These are phyloP conservation scores for Aspergillus saccharolyticus DNA, from an alignment of 495 filamentous ascomycete genomes.

Conservation along the genomic window DNA sequence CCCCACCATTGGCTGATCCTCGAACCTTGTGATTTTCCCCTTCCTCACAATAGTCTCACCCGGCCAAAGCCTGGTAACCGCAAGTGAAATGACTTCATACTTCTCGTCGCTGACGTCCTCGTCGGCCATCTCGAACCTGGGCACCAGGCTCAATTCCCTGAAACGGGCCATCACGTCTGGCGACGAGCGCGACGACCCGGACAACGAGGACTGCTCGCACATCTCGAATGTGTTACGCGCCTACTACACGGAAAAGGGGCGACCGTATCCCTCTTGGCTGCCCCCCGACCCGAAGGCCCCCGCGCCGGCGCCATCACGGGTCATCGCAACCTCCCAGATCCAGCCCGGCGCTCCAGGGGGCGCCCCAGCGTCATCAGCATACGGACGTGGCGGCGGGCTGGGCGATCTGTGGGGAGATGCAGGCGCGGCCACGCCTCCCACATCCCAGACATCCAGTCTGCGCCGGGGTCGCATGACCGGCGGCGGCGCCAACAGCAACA, in stretches of 20 bases:
- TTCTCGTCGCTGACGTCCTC: conserved; percentile 60
- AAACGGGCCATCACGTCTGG: conserved; percentile 76
- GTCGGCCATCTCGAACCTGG: conserved; percentile 70
- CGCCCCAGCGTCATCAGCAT: conserved; percentile 23
- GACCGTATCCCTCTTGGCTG: conserved; percentile 81
- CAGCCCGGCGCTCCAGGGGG: conserved; percentile 42
- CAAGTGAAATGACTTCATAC: conserved; percentile 68
- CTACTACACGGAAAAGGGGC: conserved; percentile 88
- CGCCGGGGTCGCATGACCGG: conserved; percentile 38
- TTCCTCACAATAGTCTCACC: neutral
- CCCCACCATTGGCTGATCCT: neutral
- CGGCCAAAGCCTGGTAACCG: neutral
- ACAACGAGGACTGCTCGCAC: conserved; percentile 92
- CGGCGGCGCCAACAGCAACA: conserved; percentile 1
- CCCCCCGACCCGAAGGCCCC: conserved; percentile 77
- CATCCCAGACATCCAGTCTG: conserved; percentile 51
- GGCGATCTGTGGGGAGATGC: conserved; percentile 83
- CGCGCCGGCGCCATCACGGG: conserved; percentile 48
- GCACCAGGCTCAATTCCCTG: conserved; percentile 73
- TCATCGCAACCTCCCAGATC: conserved; percentile 49
- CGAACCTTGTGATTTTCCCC: neutral
- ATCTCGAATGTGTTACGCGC: conserved; percentile 90
- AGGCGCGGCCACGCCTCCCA: conserved; percentile 35
- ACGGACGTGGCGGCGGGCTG: conserved; percentile 48
- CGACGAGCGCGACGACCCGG: conserved; percentile 66